Conservation (phyloP, 75 land plant species). For the Azolla pinnata region DNA sequence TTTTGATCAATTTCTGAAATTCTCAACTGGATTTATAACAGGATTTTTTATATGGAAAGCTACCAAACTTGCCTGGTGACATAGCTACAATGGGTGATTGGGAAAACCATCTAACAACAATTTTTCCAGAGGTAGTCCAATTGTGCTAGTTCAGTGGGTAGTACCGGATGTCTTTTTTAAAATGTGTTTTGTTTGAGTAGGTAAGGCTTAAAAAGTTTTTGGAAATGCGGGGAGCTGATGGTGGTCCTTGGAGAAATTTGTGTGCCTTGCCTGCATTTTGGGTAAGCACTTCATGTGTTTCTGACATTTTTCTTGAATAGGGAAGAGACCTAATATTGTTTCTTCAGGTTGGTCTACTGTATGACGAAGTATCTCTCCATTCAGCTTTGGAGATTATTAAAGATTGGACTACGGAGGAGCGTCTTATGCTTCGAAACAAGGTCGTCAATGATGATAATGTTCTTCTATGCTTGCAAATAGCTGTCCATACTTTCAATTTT, state of each 20-base stretch:
- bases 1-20: background rate
- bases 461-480: too few species aligned
- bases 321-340: background rate
- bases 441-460: conserved; percentile 17
- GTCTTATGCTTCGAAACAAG: conserved; percentile 76
- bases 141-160: background rate
- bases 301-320: background rate
- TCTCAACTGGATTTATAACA: conserved; percentile 12
- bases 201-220: conserved; percentile 90
- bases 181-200: conserved; percentile 25
- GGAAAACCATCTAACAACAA: conserved; percentile 98
- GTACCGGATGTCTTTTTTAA: background rate
- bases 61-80: conserved; percentile 78
- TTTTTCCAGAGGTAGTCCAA: conserved; percentile 75
- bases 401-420: conserved; percentile 84
- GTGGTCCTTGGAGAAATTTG: conserved; percentile 96
- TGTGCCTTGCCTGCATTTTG: conserved; percentile 98
- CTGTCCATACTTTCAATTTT: too few species aligned
- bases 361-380: conserved; percentile 85
- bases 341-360: conserved; percentile 77
- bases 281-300: conserved; percentile 27
- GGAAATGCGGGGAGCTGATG: conserved; percentile 99
- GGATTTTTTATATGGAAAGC: conserved; percentile 89
- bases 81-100: conserved; percentile 80
- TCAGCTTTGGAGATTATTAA: conserved; percentile 65